A percentile compares a stretch with the other conserved stretches of the same genome.
Evolutionary conservation across 441 rosid species (phyloP).

Genomic region (Kokia cookei): DNA sequence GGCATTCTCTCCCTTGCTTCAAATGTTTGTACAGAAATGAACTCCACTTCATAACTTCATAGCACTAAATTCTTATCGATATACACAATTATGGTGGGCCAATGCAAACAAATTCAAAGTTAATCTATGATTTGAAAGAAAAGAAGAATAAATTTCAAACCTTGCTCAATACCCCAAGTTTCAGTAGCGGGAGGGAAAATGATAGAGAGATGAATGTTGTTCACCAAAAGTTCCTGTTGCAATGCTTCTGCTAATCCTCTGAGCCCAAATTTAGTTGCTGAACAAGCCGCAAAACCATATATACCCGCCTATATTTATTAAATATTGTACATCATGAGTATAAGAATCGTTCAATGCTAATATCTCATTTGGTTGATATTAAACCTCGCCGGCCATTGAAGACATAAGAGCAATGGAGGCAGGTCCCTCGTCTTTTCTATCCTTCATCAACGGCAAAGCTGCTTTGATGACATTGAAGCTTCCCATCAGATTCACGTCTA

Average conservation of each 20-base stretch:
- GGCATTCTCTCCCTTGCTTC: background rate
- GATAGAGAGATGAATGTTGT: background rate
- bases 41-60: too few species aligned
- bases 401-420: background rate
- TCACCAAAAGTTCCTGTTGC: background rate
- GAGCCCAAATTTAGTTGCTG: background rate
- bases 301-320: background rate
- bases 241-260: background rate
- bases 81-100: too few species aligned
- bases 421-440: background rate
- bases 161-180: background rate
- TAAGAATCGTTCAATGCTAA: too few species aligned
- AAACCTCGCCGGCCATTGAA: background rate
- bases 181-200: background rate
- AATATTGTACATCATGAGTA: too few species aligned
- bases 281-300: background rate
- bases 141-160: background rate
- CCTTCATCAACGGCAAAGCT: background rate
- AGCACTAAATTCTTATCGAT: too few species aligned
- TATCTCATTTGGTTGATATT: too few species aligned
- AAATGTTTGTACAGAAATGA: background rate
- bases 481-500: background rate
- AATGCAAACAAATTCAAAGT: too few species aligned
- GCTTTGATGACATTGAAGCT: background rate
- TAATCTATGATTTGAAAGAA: too few species aligned